phyloP scores from a whole-genome alignment of 495 filamentous ascomycete genomes.

The Pseudoneurospora amorphoporcata region DNA sequence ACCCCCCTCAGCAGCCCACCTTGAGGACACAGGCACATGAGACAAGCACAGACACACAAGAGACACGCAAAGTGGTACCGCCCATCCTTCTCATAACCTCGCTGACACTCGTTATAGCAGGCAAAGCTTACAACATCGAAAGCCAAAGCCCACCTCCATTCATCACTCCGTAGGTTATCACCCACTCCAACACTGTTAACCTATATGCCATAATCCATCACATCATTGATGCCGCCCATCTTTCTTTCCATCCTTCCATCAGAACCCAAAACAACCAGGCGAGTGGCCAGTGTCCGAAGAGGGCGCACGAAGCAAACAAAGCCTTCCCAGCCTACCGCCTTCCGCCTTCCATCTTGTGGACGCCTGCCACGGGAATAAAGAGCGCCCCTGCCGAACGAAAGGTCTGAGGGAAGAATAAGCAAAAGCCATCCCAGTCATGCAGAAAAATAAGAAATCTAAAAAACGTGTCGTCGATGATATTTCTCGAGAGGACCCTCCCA shows the following conservation, averaged over 20 bases:
- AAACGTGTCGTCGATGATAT: slow-evolving; percentile 13
- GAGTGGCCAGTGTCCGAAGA: slow-evolving; percentile 19
- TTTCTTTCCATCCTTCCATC: background rate
- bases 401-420: slow-evolving; percentile 17
- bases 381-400: slow-evolving; percentile 23
- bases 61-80: background rate
- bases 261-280: slow-evolving; percentile 17
- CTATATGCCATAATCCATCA: slow-evolving; percentile 30
- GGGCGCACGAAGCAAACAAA: slow-evolving; percentile 19
- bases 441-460: slow-evolving; percentile 35
- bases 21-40: background rate
- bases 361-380: slow-evolving; percentile 30
- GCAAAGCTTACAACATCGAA: background rate
- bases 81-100: background rate
- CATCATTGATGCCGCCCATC: slow-evolving; percentile 12
- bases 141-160: background rate
- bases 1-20: background rate
- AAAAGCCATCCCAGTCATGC: slow-evolving; percentile 36
- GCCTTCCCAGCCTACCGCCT: slow-evolving; percentile 13
- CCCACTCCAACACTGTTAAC: slow-evolving; percentile 4
- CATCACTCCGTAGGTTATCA: background rate
- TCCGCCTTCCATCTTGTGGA: slow-evolving; percentile 16
- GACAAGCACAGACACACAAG: background rate
- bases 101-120: background rate
- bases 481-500: slow-evolving; percentile 16